phyloP scores from a whole-genome alignment of 177 flowering plant genomes.

The Tripterygium wilfordii region DNA sequence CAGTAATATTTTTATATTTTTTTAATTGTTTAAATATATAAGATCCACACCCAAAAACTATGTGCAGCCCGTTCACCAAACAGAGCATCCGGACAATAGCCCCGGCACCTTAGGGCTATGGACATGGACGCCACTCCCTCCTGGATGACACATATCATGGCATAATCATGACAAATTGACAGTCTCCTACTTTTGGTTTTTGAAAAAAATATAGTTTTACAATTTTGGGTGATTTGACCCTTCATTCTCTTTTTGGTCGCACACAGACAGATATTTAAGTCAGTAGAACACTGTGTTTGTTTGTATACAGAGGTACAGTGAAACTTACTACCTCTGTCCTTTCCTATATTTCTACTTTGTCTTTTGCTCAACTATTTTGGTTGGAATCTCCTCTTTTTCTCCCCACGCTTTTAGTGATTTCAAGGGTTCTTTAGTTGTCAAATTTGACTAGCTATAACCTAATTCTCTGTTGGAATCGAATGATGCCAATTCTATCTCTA shows the following conservation, averaged over 20 bases:
- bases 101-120: constrained; percentile 15
- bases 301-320: too few relatives aligned
- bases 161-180: constrained; percentile 17
- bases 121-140: too few relatives aligned
- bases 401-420: too few relatives aligned
- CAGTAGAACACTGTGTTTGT: constrained; percentile 12
- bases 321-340: constrained; percentile 20
- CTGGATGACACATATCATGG: constrained; percentile 9
- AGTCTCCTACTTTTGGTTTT: not conserved
- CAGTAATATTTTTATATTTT: too few relatives aligned
- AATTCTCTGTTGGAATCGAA: too few relatives aligned
- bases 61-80: too few relatives aligned
- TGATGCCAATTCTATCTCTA: too few relatives aligned
- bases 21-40: too few relatives aligned
- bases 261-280: constrained; percentile 19
- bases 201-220: too few relatives aligned
- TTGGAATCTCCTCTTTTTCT: constrained; percentile 11
- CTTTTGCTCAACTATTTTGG: constrained; percentile 12
- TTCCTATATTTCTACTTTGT: constrained; percentile 11
- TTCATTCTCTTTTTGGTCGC: constrained; percentile 20
- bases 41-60: too few relatives aligned
- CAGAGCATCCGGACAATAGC: constrained; percentile 25
- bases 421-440: too few relatives aligned
- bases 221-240: constrained; percentile 28
- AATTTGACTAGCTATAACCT: too few relatives aligned